Evolutionary conservation across 208 protist genomes (phyloP), one percentile per base, ranked within the genome.

Genomic region (Wallacemonas sp.): DNA sequence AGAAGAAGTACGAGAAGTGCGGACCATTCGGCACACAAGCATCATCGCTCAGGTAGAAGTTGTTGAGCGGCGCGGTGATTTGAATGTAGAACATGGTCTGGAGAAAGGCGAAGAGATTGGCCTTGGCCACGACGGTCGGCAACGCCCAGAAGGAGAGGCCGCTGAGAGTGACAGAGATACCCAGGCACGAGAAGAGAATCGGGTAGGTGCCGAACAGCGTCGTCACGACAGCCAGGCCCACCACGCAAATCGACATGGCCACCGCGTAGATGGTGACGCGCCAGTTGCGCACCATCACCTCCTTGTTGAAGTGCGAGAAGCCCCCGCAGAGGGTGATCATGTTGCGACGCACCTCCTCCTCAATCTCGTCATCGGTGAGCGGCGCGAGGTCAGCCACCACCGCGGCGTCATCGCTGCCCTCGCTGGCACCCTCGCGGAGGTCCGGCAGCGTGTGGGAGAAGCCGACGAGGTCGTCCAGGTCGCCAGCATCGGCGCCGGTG

Each of bases 1-100:
- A 81, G 68, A 76, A 81, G 20, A 62, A 68, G 45, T 70, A 74
- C 18, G 61, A 72, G 67, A 81, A 81, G 62, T 78, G 46, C 20
- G 76, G 76, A 20, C 76, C 76, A 22, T 54, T 38, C 1, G 63
- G 55, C 23, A 77, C 52, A 42, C 72, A 78, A 22, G 26, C 31
- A 12, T 70, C 55, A 0, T 50, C 61, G n/a, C 54, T 71, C 2
- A 68, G 44, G 50, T 68, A 86, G 63, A 77, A 79, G 41, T 29
- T 70, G 42, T 86, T 68, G 12, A 86, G 32, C n/a, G 80, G 61
- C n/a, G 72, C 71, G 32, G 59, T 57, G 38, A 86, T 67, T 23
- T 77, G 61, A 26, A 86, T 54, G 69, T 86, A 86, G 31, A 75
- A 38, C 44, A 61, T 64, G n/a, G 70, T 61, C 1, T 63, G 45